Base-by-base conservation (phyloP, 129 eudicot genomes). In the Artemisia tridentata region DNA sequence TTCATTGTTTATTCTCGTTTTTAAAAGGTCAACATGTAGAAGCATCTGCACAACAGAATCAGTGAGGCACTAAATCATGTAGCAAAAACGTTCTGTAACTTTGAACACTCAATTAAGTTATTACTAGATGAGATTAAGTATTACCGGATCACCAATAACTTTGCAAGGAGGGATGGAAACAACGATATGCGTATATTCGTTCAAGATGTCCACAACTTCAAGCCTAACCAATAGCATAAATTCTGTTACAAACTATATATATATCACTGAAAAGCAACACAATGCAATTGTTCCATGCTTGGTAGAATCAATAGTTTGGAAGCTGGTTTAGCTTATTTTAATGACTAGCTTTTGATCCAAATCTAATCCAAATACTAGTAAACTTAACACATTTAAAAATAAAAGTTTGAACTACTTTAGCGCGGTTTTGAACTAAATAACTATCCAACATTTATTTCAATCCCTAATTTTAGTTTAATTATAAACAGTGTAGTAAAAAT, bases 81-180 rank as follows among this genome's bases (percentile, higher is more conserved):
- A 16, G 50, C n/a, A n/a, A n/a, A n/a, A n/a, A n/a, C n/a, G n/a
- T n/a, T n/a, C n/a, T n/a, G n/a, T 47, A 3, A 54, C 0, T 38
- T 21, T 77, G 38, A 71, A 69, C 75, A 41, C 20, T 20, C 55
- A 25, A n/a, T 25, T 25, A 76, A 43, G 19, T 45, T 58, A 57
- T 2, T 3, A 34, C 43, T n/a, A 15, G 54, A 20, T 43, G 9
- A 53, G n/a, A 17, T 51, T 53, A 66, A 62, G 50, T 41, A 38
- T 77, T 92, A 89, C 98, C 79, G 84, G 98, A 76, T 92, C 96
- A 67, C 98, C 98, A 53, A 83, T 70, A 68, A 78, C 85, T 56
- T 69, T 75, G 73, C 72, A 71, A 50, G 98, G 86, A 45, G 98
- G 96, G 34, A 89, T 61, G 69, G 96, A 86, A 71, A 92, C 75